Evolutionary conservation across 495 filamentous ascomycete species (phyloP).

Genomic region (Neurospora sp.): DNA sequence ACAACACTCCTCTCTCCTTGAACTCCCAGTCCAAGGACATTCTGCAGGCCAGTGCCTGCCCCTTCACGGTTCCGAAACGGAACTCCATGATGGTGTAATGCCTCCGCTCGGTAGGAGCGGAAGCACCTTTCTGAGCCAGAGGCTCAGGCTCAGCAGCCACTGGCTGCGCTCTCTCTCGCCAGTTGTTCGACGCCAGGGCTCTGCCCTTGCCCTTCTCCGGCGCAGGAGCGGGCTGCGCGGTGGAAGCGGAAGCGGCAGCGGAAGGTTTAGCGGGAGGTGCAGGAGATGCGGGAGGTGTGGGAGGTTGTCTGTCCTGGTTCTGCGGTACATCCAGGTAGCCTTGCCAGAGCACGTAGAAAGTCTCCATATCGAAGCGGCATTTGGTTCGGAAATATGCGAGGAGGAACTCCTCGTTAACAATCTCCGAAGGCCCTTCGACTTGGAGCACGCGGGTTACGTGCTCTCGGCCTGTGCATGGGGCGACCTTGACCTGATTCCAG

Average conservation of each 20-base stretch:
- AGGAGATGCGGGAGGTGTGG: no score
- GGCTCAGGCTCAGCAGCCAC: no score
- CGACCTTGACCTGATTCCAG: slow-evolving; percentile 14
- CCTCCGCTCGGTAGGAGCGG: not conserved
- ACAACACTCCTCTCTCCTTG: slow-evolving; percentile 12
- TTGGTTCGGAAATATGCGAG: slow-evolving; percentile 12
- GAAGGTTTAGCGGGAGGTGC: no score
- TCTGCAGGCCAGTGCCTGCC: slow-evolving; percentile 30
- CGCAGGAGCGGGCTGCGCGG: no score
- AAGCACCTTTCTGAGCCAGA: no score
- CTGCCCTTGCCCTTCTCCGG: no score
- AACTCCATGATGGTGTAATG: slow-evolving; percentile 15
- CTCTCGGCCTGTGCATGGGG: not conserved
- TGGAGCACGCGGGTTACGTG: not conserved
- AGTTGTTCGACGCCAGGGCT: no score
- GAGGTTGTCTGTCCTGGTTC: no score
- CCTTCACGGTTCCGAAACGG: slow-evolving; percentile 32
- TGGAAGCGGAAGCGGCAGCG: no score
- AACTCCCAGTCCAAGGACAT: slow-evolving; percentile 26
- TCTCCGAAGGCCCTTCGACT: not conserved
- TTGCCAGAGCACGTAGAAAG: not conserved
- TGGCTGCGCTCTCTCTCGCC: no score
- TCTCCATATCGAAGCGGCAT: slow-evolving; percentile 17
- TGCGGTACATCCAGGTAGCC: not conserved
- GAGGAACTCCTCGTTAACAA: slow-evolving; percentile 14